Evolutionary conservation across 257 asterid species (phyloP).

Genomic region (Jasminum sambac): DNA sequence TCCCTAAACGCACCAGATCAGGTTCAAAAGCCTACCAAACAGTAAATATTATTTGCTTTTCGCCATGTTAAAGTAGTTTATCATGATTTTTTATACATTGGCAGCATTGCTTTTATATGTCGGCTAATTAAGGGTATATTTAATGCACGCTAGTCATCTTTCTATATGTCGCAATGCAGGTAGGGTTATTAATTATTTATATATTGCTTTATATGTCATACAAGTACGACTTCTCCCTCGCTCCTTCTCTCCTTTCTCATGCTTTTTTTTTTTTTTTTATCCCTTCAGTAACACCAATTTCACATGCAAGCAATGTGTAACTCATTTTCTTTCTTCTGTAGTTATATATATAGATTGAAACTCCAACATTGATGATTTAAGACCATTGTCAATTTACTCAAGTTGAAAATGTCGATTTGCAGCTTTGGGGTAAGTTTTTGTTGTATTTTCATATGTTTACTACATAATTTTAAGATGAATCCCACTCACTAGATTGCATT

Average conservation of each 20-base stretch:
- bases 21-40: too few relatives aligned
- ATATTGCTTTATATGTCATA: slow-evolving; percentile 7
- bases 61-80: slow-evolving; percentile 36
- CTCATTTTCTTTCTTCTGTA: not conserved
- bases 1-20: too few relatives aligned
- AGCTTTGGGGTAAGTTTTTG: slow-evolving; percentile 30
- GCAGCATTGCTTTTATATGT: slow-evolving; percentile 31
- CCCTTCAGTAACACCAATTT: not conserved
- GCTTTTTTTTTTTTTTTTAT: slow-evolving; percentile 3
- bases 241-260: not conserved
- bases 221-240: slow-evolving; percentile 10
- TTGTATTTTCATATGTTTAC: slow-evolving; percentile 4
- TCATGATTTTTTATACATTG: slow-evolving; percentile 36
- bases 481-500: not conserved
- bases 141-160: slow-evolving; percentile 10
- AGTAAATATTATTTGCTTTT: too few relatives aligned
- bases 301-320: slow-evolving; percentile 13
- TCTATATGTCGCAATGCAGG: slow-evolving; percentile 17
- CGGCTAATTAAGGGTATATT: slow-evolving; percentile 43
- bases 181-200: slow-evolving; percentile 26
- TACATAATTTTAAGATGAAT: not conserved
- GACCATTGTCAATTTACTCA: too few relatives aligned
- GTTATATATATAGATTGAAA: not conserved
- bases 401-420: too few relatives aligned
- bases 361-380: slow-evolving; percentile 6